A percentile compares a stretch with the other conserved stretches of the same genome.
Evolutionary conservation across 768 basidiomycete genomes (phyloP).

Genomic region (Tylopilus subfusipes): DNA sequence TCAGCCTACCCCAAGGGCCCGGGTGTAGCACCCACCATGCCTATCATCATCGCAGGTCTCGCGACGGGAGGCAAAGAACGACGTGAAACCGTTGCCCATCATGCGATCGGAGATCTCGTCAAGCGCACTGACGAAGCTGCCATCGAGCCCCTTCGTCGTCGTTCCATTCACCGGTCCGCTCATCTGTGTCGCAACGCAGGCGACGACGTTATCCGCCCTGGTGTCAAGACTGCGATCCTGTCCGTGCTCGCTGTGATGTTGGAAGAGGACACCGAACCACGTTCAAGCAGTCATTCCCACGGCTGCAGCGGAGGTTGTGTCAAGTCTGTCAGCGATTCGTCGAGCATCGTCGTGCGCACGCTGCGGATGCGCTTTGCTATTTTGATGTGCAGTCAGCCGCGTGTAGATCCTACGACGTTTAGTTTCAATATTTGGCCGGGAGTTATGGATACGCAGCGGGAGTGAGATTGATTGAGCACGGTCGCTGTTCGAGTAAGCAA

Average conservation of each 20-base stretch:
- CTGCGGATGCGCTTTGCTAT: slow-evolving; percentile 82
- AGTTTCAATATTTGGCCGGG: too few relatives aligned
- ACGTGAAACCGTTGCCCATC: slow-evolving; percentile 91
- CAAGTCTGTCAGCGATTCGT: slow-evolving; percentile 81
- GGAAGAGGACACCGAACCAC: slow-evolving; percentile 76
- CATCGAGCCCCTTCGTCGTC: slow-evolving; percentile 93
- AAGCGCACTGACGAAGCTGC: slow-evolving; percentile 79
- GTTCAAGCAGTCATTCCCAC: slow-evolving; percentile 99
- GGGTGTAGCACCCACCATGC: slow-evolving; percentile 79
- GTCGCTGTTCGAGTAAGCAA: too few relatives aligned
- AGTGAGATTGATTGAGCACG: too few relatives aligned
- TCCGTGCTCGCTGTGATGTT: slow-evolving; percentile 83
- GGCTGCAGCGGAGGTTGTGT: slow-evolving; percentile 94
- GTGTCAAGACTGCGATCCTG: slow-evolving; percentile 90
- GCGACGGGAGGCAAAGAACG: slow-evolving; percentile 94
- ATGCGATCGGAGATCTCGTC: slow-evolving; percentile 94
- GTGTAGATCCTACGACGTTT: slow-evolving; percentile 96
- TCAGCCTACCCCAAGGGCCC: slow-evolving; percentile 80
- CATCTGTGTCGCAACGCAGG: slow-evolving; percentile 90
- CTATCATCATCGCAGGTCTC: slow-evolving; percentile 87
- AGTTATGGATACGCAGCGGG: too few relatives aligned
- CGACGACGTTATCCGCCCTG: slow-evolving; percentile 85
- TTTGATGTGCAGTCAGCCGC: slow-evolving; percentile 85
- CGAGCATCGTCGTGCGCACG: slow-evolving; percentile 78
- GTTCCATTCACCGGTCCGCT: slow-evolving; percentile 94